Percentiles rank a stretch among this genome's conserved stretches.
phyloP scores from a whole-genome alignment of 1,284 basidiomycete genomes.

The Rhodotorula mucilaginosa region DNA sequence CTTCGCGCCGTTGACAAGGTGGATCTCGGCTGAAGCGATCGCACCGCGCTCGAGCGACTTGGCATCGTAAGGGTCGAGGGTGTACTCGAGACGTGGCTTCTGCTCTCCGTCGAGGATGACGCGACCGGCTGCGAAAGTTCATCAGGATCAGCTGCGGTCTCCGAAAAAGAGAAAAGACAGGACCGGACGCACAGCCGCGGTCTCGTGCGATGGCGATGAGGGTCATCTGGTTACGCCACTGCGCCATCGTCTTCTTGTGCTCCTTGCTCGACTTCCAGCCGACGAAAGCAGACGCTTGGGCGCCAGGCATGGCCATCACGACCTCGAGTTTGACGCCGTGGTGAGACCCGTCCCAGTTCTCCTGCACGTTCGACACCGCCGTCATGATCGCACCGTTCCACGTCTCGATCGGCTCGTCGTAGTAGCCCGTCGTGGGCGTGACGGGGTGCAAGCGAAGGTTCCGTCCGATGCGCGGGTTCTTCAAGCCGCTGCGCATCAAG shows the following conservation, averaged over 20 bases:
- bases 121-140: constrained; percentile 42
- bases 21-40: constrained; percentile 49
- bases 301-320: constrained; percentile 50
- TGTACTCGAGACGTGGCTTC: constrained; percentile 50
- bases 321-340: constrained; percentile 54
- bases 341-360: constrained; percentile 47
- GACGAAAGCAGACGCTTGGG: constrained; percentile 47
- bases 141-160: not conserved
- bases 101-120: constrained; percentile 50
- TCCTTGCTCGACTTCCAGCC: constrained; percentile 48
- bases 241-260: constrained; percentile 49
- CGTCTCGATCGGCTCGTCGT: constrained; percentile 50
- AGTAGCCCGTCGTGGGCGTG: constrained; percentile 49
- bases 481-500: constrained; percentile 51
- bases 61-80: constrained; percentile 49
- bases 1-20: constrained; percentile 51
- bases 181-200: constrained; percentile 51
- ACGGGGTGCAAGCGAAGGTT: constrained; percentile 54
- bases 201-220: constrained; percentile 77
- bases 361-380: constrained; percentile 47
- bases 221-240: constrained; percentile 32
- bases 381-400: constrained; percentile 55
- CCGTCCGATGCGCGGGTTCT: constrained; percentile 52
- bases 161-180: too few species aligned
- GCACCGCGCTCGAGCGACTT: constrained; percentile 49